Base-by-base conservation (phyloP, 129 eudicot genomes). In the Centrapalus pauciflorus region DNA sequence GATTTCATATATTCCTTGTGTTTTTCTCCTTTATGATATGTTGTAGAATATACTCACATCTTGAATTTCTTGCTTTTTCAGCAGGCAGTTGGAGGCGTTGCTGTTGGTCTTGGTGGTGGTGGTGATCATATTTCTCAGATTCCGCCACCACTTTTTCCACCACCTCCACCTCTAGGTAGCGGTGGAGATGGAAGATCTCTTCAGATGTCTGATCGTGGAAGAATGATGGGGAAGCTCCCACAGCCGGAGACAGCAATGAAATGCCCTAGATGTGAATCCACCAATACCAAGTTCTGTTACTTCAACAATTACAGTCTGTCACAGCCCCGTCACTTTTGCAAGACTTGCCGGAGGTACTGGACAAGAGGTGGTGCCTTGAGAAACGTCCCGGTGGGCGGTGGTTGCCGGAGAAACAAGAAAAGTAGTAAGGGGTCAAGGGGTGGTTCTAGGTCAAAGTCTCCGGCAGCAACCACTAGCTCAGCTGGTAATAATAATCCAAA, bases 281-380 rank as follows among this genome's bases (percentile, higher is more conserved):
- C 70, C 2, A 61, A 76, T 61, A 83, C 88, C 1, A 83, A 83
- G 41, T 83, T 82, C 46, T 82, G 87, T 55, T 82, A 78, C 75
- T 82, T 76, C 80, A 76, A 76, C 59, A 76, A 76, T 30, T 76
- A 69, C 70, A 76, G 75, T 35, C 57, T 76, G 14, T 76, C 80
- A 50, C 80, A 76, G 70, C 80, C 80, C 5, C 80, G 76, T 37
- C 75, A 76, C 70, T 76, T 76, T 29, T 76, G 80, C 65, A 76
- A 76, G 55, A 68, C 76, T 14, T 68, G 76, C 38, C 80, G 76
- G 16, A 24, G 80, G 17, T 76, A 76, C 13, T 76, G 80, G 76
- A 76, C 80, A 25, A 19, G 75, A 35, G 80, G 80, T 19, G 80
- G 80, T 7, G 76, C 80, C 8, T 61, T 76, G 29, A 76, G 80